Conservation (phyloP, 2,329 filamentous ascomycete genomes). For the Phaeomoniella chlamydospora region DNA sequence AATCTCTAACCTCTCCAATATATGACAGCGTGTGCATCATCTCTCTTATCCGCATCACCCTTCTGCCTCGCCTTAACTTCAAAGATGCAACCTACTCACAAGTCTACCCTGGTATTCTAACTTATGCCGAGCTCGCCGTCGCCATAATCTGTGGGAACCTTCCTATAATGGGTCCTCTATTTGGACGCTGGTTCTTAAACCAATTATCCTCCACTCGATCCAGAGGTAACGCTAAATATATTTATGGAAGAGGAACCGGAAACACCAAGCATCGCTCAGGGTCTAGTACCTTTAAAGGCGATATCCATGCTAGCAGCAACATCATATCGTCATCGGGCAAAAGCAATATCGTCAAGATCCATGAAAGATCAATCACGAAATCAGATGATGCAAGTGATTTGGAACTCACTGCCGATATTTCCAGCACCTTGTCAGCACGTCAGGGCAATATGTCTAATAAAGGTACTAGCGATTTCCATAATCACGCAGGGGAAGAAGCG, state of each 20-base stretch:
- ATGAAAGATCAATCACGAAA: too few relatives aligned
- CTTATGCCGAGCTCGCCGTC: neutral
- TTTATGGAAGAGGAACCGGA: neutral
- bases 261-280: too few relatives aligned
- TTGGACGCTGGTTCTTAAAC: neutral
- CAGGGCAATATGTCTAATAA: too few relatives aligned
- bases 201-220: neutral
- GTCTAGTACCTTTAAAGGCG: too few relatives aligned
- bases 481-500: too few relatives aligned
- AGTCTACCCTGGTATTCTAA: neutral
- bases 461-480: too few relatives aligned
- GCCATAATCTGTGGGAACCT: conserved; percentile 1
- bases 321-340: too few relatives aligned
- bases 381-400: neutral
- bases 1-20: neutral
- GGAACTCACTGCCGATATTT: too few relatives aligned
- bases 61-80: neutral
- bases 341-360: too few relatives aligned
- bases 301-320: too few relatives aligned
- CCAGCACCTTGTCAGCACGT: too few relatives aligned
- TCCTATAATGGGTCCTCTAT: conserved; percentile 1
- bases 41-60: neutral
- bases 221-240: neutral
- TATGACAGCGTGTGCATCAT: conserved; percentile 1
- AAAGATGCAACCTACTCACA: conserved; percentile 1